Evolutionary conservation across 208 protist species (phyloP).

Genomic region (Wallacemonas sp.): DNA sequence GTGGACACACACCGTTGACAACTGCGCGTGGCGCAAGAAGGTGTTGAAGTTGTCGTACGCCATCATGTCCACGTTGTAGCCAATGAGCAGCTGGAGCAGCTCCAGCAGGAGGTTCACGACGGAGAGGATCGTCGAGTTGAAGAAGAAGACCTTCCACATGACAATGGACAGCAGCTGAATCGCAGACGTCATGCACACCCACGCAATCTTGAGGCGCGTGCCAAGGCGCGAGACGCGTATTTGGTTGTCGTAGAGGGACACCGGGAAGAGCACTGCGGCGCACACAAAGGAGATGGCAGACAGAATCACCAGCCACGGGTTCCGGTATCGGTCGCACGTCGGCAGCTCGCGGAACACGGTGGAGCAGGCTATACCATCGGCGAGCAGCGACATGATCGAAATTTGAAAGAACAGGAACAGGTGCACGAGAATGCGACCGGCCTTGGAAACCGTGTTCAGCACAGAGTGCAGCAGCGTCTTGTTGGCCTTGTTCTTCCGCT

Average conservation of each 20-base stretch:
- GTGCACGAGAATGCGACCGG: conserved; percentile 33
- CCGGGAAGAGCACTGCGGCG: conserved; percentile 42
- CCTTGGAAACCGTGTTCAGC: conserved; percentile 35
- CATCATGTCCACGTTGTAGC: conserved; percentile 33
- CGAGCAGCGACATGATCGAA: conserved; percentile 44
- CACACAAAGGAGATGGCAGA: conserved; percentile 36
- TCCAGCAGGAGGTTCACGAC: conserved; percentile 48
- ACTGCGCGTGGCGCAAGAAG: conserved; percentile 34
- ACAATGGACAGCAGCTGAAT: conserved; percentile 41
- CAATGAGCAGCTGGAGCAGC: conserved; percentile 25
- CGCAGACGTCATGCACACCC: conserved; percentile 41
- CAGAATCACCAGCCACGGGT: conserved; percentile 28
- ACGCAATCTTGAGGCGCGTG: conserved; percentile 38
- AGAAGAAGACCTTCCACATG: conserved; percentile 83
- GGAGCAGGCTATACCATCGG: conserved; percentile 65
- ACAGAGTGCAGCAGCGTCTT: conserved; percentile 20
- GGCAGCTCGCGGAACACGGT: conserved; percentile 61
- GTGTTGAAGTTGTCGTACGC: conserved; percentile 72
- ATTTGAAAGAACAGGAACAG: conserved; percentile 51
- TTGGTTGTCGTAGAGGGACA: conserved; percentile 36
- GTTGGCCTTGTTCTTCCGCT: not conserved
- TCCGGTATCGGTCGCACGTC: conserved; percentile 34
- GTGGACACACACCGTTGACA: conserved; percentile 40
- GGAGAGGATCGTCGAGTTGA: conserved; percentile 40
- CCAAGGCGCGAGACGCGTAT: conserved; percentile 51